Conservation (phyloP, 371 early-diverging fungal genomes). For the Chytridiales sp. region DNA sequence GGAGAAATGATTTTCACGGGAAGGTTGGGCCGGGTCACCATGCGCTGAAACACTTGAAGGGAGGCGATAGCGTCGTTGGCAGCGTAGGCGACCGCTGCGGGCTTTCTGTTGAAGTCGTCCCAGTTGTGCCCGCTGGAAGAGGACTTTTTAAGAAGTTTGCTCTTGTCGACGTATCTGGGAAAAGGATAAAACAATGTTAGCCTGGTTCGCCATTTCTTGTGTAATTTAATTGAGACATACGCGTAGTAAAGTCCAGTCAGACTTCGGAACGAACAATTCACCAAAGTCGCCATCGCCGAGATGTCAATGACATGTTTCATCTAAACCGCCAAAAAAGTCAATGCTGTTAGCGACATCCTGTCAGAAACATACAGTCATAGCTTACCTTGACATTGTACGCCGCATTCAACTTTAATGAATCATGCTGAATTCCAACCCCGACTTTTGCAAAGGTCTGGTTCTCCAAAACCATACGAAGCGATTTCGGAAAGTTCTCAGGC, state of each 20-base stretch:
- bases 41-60: slow-evolving; percentile 12
- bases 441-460: slow-evolving; percentile 5
- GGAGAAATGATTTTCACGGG: too few species aligned
- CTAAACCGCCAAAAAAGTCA: neutral
- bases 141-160: neutral
- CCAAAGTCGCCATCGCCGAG: slow-evolving; percentile 8
- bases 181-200: too few species aligned
- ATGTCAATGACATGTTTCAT: slow-evolving; percentile 11
- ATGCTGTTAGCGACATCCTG: neutral
- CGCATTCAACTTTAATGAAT: neutral
- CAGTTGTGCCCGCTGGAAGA: slow-evolving; percentile 9
- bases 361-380: too few species aligned
- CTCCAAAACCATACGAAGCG: slow-evolving; percentile 3
- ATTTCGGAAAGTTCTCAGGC: neutral
- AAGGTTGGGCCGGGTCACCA: slow-evolving; percentile 5
- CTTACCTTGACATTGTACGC: slow-evolving; percentile 9
- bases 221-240: too few species aligned
- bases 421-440: slow-evolving; percentile 16
- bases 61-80: slow-evolving; percentile 22
- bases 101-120: neutral
- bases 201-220: too few species aligned
- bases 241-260: slow-evolving; percentile 11
- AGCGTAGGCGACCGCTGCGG: slow-evolving; percentile 16
- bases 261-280: slow-evolving; percentile 1
- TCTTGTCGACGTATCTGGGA: slow-evolving; percentile 4